Evolutionary conservation across 441 rosid genomes (phyloP).

Genomic region (Biscutella auriculata): DNA sequence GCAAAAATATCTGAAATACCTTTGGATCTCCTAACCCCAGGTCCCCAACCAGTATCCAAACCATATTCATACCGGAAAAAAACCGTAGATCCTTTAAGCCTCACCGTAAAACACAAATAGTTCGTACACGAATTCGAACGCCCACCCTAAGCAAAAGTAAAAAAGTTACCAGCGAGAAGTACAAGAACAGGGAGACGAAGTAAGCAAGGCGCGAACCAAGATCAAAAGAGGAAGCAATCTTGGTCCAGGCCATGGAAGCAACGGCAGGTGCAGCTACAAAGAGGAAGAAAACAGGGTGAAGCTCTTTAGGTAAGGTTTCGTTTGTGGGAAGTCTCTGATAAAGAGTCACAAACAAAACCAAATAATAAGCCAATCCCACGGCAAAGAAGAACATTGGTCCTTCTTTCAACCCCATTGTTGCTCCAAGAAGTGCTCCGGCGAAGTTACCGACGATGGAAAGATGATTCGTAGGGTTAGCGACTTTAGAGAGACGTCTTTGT

Average conservation of each 20-base stretch:
- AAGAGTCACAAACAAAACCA: conserved; percentile 71
- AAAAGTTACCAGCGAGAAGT: conserved; percentile 66
- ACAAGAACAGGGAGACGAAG: conserved; percentile 84
- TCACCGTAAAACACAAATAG: no score
- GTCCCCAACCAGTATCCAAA: no score
- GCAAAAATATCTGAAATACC: no score
- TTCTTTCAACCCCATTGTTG: conserved; percentile 71
- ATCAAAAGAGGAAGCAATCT: conserved; percentile 55
- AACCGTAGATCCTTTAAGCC: no score
- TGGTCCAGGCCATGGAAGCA: conserved; percentile 85
- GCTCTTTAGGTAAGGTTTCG: conserved; percentile 78
- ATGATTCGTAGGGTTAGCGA: conserved; percentile 83
- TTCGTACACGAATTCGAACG: no score
- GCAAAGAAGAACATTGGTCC: conserved; percentile 82
- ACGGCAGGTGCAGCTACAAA: conserved; percentile 93
- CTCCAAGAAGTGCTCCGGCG: conserved; percentile 77
- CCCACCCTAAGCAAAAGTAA: no score
- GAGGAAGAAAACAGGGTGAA: conserved; percentile 88
- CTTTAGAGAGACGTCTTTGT: conserved; percentile 85
- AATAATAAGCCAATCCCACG: conserved; percentile 75
- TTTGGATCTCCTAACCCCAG: no score
- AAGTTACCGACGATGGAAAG: conserved; percentile 84
- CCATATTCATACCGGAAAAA: no score
- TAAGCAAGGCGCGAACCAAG: conserved; percentile 58
- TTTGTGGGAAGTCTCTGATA: conserved; percentile 80